Evolutionary conservation across 306 rosid genomes (phyloP).

Genomic region (Cicer pinnatifidum): DNA sequence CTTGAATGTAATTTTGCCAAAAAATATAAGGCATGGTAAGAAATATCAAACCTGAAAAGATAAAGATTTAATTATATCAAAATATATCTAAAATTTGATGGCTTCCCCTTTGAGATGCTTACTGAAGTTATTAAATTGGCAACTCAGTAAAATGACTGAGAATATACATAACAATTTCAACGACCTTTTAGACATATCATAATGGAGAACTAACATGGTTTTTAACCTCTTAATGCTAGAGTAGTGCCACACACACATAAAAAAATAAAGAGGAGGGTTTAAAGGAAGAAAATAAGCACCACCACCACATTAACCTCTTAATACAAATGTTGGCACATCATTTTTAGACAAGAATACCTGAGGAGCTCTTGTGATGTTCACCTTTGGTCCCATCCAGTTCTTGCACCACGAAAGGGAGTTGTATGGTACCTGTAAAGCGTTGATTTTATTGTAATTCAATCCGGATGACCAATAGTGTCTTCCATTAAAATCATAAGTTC

Average conservation of each 20-base stretch:
- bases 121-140: slow-evolving; percentile 10
- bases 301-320: slow-evolving; percentile 14
- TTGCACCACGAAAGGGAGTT: slow-evolving; percentile 96
- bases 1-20: neutral
- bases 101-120: slow-evolving; percentile 27
- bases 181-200: slow-evolving; percentile 28
- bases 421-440: slow-evolving; percentile 79
- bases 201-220: slow-evolving; percentile 21
- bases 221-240: slow-evolving; percentile 10
- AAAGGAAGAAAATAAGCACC: neutral
- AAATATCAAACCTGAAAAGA: slow-evolving; percentile 41
- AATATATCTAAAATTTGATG: slow-evolving; percentile 39
- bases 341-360: slow-evolving; percentile 64
- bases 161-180: slow-evolving; percentile 16
- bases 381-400: slow-evolving; percentile 93
- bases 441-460: slow-evolving; percentile 34
- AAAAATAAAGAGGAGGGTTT: slow-evolving; percentile 4
- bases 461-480: slow-evolving; percentile 21
- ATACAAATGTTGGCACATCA: neutral
- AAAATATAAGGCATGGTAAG: neutral
- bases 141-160: slow-evolving; percentile 28
- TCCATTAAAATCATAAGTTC: slow-evolving; percentile 32
- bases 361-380: slow-evolving; percentile 94
- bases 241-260: neutral
- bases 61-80: slow-evolving; percentile 16